Evolutionary conservation across 23 red algal genomes (phyloP).

Genomic region (Cyanidiococcus yangmingshanensis): DNA sequence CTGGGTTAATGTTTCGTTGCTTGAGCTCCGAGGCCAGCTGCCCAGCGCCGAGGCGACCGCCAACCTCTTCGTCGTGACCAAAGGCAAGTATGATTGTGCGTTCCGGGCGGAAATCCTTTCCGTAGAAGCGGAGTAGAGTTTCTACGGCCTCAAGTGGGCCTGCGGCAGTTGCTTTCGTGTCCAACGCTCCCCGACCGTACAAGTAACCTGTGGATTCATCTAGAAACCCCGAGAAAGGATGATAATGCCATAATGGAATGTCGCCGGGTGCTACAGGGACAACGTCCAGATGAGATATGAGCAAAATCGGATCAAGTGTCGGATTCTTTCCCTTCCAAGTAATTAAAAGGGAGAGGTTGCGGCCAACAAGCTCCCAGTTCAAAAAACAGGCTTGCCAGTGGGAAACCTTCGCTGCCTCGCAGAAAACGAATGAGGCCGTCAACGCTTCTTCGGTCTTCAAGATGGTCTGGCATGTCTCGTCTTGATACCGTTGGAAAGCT

Average conservation of each 20-base stretch:
- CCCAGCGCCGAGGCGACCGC: neutral
- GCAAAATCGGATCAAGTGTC: neutral
- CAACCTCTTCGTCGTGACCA: slow-evolving; percentile 13
- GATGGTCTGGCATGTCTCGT: neutral
- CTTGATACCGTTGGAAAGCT: slow-evolving; percentile 1
- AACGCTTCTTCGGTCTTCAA: neutral
- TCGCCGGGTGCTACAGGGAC: neutral
- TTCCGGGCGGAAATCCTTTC: neutral
- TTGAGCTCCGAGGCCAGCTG: neutral
- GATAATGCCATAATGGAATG: neutral
- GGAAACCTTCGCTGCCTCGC: neutral
- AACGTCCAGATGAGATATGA: slow-evolving; percentile 14
- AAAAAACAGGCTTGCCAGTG: neutral
- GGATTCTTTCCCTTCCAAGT: neutral
- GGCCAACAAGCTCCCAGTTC: neutral
- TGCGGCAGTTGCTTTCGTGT: slow-evolving; percentile 9
- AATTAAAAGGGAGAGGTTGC: neutral
- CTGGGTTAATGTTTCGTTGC: neutral
- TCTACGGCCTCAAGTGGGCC: slow-evolving; percentile 4
- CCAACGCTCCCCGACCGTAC: neutral
- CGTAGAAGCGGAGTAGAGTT: neutral
- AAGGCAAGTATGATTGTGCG: slow-evolving; percentile 11
- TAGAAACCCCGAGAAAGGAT: neutral
- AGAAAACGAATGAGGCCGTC: neutral
- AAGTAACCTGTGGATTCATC: neutral